Base-by-base conservation (phyloP, 768 basidiomycete genomes). In the Suillus occidentalis region DNA sequence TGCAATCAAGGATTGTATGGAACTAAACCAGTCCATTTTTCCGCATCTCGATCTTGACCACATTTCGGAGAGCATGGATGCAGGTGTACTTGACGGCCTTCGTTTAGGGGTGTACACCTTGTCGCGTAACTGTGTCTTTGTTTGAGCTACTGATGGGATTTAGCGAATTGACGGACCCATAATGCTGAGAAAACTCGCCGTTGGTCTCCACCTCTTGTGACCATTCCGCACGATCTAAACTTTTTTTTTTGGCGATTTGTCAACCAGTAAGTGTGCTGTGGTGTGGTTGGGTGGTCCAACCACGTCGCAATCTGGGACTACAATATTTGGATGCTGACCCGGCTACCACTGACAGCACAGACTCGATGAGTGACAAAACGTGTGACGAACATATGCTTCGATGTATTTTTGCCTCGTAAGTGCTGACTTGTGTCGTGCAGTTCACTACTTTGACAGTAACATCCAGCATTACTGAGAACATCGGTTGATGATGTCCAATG, bases 11-110 rank as follows among this genome's bases (percentile, higher is more conserved):
- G 61, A 59, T 39, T 80, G 76, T 67, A 66, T 76, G n/a, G 16
- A 56, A 20, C 58, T 71, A 6, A 37, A 74, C 37, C 49, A 62
- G 61, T 67, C 68, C 53, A 69, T 80, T 49, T 79, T 72, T 57
- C 76, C 78, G 3, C 80, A 81, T 61, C 78, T 81, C 12, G 78
- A 78, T 65, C 55, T 81, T 36, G 79, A 81, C 65, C 78, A 79
- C 61, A 59, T 81, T 31, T 58, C 70, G 13, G 78, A 79, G 64
- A 72, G 71, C 55, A 47, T 75, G 22, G 72, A 65, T 49, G 63
- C 66, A 16, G 78, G 79, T 25, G 68, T 68, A 63, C 53, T 60
- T 39, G 70, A 77, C n/a, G 75, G 73, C 40, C 58, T 80, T 36
- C 70, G 69, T 36, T 73, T 81, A 20, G 77, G 78, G 0, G 70